A percentile compares a stretch with the other conserved stretches of the same genome.
Conservation (phyloP, 2,329 filamentous ascomycete species). For the Anthostomella pinea region DNA sequence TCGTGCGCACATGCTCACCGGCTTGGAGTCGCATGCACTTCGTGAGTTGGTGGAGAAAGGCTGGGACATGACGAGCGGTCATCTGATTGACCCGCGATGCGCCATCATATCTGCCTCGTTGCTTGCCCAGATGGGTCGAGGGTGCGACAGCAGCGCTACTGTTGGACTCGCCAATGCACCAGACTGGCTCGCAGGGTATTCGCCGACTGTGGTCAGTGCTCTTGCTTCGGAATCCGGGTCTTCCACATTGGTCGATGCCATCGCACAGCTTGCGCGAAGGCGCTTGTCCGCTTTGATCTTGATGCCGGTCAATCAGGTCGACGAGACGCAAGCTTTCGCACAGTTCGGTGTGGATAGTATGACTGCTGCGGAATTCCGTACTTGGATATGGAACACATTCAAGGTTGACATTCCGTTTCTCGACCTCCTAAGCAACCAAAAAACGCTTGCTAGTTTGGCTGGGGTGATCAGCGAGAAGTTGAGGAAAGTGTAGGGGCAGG, state of each 20-base stretch:
- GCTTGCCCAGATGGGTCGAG: slow-evolving; percentile 15
- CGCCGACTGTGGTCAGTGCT: neutral
- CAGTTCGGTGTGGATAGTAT: slow-evolving; percentile 34
- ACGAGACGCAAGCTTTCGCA: slow-evolving; percentile 14
- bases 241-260: slow-evolving; percentile 19
- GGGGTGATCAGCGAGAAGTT: no score
- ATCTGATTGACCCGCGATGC: slow-evolving; percentile 10
- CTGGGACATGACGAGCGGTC: slow-evolving; percentile 13
- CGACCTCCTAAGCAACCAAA: slow-evolving; percentile 15
- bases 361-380: slow-evolving; percentile 35
- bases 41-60: slow-evolving; percentile 14
- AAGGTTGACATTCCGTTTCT: slow-evolving; percentile 33
- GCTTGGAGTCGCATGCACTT: slow-evolving; percentile 14
- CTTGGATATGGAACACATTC: slow-evolving; percentile 32
- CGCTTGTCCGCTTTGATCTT: slow-evolving; percentile 16
- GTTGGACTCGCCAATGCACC: neutral
- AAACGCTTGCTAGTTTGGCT: slow-evolving; percentile 4
- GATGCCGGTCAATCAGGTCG: slow-evolving; percentile 11
- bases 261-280: slow-evolving; percentile 6
- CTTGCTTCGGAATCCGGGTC: slow-evolving; percentile 1
- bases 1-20: slow-evolving; percentile 19
- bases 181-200: neutral
- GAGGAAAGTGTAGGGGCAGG: no score
- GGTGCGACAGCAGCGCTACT: slow-evolving; percentile 12
- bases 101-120: slow-evolving; percentile 6